A percentile compares a stretch with the other conserved stretches of the same genome.
Evolutionary conservation across 2,329 filamentous ascomycete genomes (phyloP).

Genomic region (Alternaria panax): DNA sequence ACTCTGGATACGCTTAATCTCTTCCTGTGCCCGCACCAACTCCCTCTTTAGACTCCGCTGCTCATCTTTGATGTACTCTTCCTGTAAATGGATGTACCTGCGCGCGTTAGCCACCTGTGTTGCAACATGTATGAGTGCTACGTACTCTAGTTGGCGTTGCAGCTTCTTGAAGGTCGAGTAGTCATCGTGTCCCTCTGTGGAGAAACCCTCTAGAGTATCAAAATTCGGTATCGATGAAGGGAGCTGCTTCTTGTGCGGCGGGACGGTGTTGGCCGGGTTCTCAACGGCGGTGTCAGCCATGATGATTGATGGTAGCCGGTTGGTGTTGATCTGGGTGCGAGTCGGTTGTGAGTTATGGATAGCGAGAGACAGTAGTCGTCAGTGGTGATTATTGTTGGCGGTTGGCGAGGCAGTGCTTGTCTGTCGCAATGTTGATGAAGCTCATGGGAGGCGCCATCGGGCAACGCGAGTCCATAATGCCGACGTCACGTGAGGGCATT

Average conservation of each 20-base stretch:
- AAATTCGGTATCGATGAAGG: conserved; percentile 85
- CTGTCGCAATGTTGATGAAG: conserved; percentile 35
- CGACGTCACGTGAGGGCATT: conserved; percentile 27
- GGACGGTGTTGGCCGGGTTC: conserved; percentile 74
- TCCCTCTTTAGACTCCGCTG: conserved; percentile 97
- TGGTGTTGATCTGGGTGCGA: conserved; percentile 8
- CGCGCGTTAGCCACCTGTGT: conserved; percentile 36
- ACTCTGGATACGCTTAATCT: conserved; percentile 99
- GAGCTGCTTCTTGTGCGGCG: conserved; percentile 81
- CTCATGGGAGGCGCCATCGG: conserved; percentile 37
- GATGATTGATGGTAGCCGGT: conserved; percentile 11
- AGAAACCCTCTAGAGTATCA: conserved; percentile 85
- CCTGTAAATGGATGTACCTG: conserved; percentile 94
- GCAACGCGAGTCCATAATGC: conserved; percentile 29
- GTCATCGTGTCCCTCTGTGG: conserved; percentile 84
- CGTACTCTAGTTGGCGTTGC: conserved; percentile 92
- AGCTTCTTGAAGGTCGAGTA: conserved; percentile 96
- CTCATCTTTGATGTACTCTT: conserved; percentile 99
- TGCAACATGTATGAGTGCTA: conserved; percentile 14
- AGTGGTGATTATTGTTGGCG: conserved; percentile 5
- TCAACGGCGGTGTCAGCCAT: conserved; percentile 93
- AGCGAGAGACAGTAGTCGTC: conserved; percentile 5
- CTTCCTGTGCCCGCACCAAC: conserved; percentile 94
- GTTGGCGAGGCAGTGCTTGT: conserved; percentile 22
- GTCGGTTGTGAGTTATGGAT: conserved; percentile 1